A percentile compares a stretch with the other conserved stretches of the same genome.
Evolutionary conservation across 352 stramenopile genomes (phyloP).

Genomic region (Pythium monospermum): DNA sequence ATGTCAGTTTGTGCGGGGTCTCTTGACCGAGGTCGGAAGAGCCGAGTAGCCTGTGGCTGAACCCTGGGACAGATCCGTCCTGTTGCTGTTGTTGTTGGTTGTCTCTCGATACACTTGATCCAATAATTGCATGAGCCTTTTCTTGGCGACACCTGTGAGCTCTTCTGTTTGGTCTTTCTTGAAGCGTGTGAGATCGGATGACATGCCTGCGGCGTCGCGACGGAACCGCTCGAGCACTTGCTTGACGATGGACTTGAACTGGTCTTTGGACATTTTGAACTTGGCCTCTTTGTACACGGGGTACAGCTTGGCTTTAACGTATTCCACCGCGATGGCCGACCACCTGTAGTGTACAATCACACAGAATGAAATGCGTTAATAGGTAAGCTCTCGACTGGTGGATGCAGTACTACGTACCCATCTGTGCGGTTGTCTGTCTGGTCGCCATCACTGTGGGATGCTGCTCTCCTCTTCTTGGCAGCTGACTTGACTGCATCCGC

Average conservation of each 20-base stretch:
- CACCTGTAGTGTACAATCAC: slow-evolving; percentile 28
- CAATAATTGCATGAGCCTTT: slow-evolving; percentile 55
- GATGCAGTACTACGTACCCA: too few species aligned
- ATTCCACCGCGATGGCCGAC: slow-evolving; percentile 51
- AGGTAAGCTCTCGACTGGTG: too few species aligned
- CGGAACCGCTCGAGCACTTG: slow-evolving; percentile 56
- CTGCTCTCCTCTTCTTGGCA: background rate
- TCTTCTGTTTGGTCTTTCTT: slow-evolving; percentile 13
- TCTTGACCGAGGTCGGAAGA: background rate
- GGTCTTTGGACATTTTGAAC: slow-evolving; percentile 62
- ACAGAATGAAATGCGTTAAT: too few species aligned
- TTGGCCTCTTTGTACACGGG: slow-evolving; percentile 64
- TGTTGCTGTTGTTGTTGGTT: background rate
- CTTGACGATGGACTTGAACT: slow-evolving; percentile 78
- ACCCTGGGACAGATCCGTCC: too few species aligned
- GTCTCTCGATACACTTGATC: slow-evolving; percentile 43
- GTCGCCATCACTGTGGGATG: background rate
- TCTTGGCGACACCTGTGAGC: slow-evolving; percentile 56
- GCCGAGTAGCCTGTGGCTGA: slow-evolving; percentile 5
- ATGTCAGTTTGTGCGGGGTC: background rate
- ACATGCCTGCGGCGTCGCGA: slow-evolving; percentile 46
- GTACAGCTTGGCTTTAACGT: slow-evolving; percentile 79
- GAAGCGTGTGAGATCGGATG: slow-evolving; percentile 41
- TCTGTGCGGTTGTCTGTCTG: too few species aligned
- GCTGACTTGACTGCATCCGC: background rate